Base-by-base conservation (phyloP, 202 grass and related monocot species). In the Brachypodium distachyon region DNA sequence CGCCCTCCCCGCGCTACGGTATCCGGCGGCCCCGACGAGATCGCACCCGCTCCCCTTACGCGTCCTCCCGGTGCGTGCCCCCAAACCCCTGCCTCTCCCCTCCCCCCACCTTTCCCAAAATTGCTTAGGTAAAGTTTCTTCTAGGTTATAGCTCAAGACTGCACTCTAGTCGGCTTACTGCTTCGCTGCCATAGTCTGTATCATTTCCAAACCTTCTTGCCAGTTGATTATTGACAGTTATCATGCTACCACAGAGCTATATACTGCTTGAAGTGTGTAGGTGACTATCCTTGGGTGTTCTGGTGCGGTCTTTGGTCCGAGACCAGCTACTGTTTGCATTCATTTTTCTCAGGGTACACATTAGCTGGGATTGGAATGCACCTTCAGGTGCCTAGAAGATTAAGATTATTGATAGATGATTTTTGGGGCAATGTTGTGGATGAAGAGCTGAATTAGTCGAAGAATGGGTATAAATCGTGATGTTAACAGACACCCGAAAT, bases 21-120 rank as follows among this genome's bases (percentile, higher is more conserved):
- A 6, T 41, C 67, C 27, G 80, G 41, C 76, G 74, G 54, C 78
- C 25, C 52, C 60, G 67, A 67, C 66, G 74, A 53, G 85, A 87
- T 14, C 74, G 79, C 21, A 83, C 74, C 74, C 66, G 33, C 60
- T 60, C 79, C 40, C 85, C 79, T 32, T 77, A 65, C 57, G 8
- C 52, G 64, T 55, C 31, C 25, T 75, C 58, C 26, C 58, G 85
- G 85, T 87, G 67, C 50, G 42, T 5, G 17, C 25, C 32, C 28
- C 9, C 26, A 42, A 14, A 11, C 38, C 61, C 37, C 0, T 4
- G 7, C 3, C 9, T 32, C 19, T 16, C 41, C 47, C 58, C 36
- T 19, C 31, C 26, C 14, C 74, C 44, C n/a, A 34, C 18, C 38
- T 16, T 1, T 18, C 12, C 1, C n/a, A 48, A 48, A 23, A n/a